Conservation (phyloP, 2,329 filamentous ascomycete species). For the Pseudohalonectria lignicola region DNA sequence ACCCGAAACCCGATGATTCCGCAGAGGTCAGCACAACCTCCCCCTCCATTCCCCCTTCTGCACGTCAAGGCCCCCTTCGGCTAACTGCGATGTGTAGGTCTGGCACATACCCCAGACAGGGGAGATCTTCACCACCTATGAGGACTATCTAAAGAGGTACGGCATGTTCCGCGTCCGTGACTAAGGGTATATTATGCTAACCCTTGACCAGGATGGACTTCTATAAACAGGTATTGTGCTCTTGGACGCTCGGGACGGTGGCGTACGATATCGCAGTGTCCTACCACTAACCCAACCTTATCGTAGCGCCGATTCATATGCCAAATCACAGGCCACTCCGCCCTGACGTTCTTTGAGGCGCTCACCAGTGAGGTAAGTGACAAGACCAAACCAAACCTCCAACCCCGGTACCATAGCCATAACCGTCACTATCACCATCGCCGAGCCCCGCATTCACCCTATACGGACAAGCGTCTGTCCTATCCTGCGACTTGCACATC, state of each 20-base stretch:
- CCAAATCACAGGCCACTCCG: slow-evolving; percentile 88
- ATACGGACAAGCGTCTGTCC: too few species aligned
- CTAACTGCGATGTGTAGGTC: slow-evolving; percentile 44
- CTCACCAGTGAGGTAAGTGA: slow-evolving; percentile 74
- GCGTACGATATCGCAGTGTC: too few species aligned
- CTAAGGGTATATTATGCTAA: slow-evolving; percentile 14
- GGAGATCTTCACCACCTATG: slow-evolving; percentile 82
- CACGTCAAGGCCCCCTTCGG: neutral
- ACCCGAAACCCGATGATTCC: slow-evolving; percentile 67
- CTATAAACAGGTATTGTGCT: slow-evolving; percentile 72
- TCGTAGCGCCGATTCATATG: slow-evolving; percentile 85
- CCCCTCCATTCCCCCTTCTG: slow-evolving; percentile 2
- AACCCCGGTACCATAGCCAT: too few species aligned
- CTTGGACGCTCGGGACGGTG: too few species aligned
- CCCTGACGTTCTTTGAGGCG: slow-evolving; percentile 85
- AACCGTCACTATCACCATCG: too few species aligned
- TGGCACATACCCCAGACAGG: slow-evolving; percentile 87
- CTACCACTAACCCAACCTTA: too few species aligned
- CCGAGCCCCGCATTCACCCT: too few species aligned
- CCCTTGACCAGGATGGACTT: slow-evolving; percentile 65
- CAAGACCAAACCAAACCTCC: too few species aligned
- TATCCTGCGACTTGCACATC: too few species aligned
- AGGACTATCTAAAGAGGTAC: slow-evolving; percentile 75
- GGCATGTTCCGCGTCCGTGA: slow-evolving; percentile 16
- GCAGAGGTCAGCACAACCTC: slow-evolving; percentile 58